Evolutionary conservation across 495 filamentous ascomycete genomes (phyloP).

Genomic region (Geopyxis carbonaria): DNA sequence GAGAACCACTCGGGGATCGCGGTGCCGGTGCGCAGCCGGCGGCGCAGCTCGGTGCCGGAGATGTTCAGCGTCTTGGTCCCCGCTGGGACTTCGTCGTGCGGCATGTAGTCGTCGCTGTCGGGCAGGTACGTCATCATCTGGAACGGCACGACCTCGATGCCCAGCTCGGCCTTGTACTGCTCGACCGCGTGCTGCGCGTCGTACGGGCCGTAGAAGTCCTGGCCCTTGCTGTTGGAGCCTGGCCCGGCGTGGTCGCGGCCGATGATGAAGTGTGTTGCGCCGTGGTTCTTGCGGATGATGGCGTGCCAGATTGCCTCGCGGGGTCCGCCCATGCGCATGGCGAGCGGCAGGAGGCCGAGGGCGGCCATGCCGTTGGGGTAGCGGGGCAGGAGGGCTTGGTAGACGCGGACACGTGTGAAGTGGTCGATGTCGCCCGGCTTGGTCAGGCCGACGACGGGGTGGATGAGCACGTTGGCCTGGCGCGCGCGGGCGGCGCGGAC

Average conservation of each 20-base stretch:
- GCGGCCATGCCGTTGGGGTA: conserved; percentile 99
- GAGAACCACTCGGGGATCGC: conserved; percentile 99
- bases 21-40: conserved; percentile 68
- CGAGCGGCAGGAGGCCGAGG: conserved; percentile 82
- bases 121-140: conserved; percentile 98
- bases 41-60: conserved; percentile 85
- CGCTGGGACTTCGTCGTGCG: conserved; percentile 68
- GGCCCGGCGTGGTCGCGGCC: conserved; percentile 95
- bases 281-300: conserved; percentile 99
- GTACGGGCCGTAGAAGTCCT: conserved; percentile 96
- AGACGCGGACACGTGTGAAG: conserved; percentile 96
- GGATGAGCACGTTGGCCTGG: conserved; percentile 96
- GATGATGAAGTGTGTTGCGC: conserved; percentile 97
- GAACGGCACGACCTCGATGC: conserved; percentile 97
- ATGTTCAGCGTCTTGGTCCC: conserved; percentile 89
- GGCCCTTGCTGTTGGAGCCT: conserved; percentile 87
- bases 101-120: conserved; percentile 88
- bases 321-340: conserved; percentile 98
- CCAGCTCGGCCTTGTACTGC: conserved; percentile 88
- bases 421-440: conserved; percentile 99
- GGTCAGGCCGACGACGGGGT: conserved; percentile 93
- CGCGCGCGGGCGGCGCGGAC: conserved; percentile 88
- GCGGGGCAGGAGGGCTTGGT: conserved; percentile 87
- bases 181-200: conserved; percentile 96
- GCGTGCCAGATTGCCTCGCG: conserved; percentile 99